phyloP scores from a whole-genome alignment of 768 basidiomycete species.

The Kwoniella dendrophila region DNA sequence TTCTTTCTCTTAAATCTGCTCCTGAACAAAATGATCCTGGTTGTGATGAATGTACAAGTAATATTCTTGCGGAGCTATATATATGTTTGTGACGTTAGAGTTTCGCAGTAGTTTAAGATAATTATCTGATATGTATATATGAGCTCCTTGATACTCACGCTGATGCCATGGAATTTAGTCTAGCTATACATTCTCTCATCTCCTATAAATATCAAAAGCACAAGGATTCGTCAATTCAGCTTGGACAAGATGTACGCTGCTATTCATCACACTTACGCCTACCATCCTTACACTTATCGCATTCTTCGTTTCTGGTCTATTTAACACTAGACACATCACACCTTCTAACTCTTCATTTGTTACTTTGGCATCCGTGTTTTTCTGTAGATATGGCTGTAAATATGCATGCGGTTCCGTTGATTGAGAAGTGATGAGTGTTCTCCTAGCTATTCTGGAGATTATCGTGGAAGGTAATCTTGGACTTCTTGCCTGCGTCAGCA shows the following conservation, averaged over 20 bases:
- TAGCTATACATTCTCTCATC: constrained; percentile 69
- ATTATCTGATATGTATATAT: too few species aligned
- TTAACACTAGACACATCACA: constrained; percentile 72
- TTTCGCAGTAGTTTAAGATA: constrained; percentile 1
- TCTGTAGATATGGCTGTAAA: constrained; percentile 28
- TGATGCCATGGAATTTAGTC: constrained; percentile 60
- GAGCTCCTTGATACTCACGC: constrained; percentile 3
- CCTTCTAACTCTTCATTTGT: constrained; percentile 59
- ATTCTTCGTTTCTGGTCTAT: constrained; percentile 81
- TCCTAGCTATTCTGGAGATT: background rate
- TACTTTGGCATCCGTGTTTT: constrained; percentile 36
- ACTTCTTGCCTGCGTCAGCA: too few species aligned
- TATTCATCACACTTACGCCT: constrained; percentile 65
- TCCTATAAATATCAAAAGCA: constrained; percentile 62
- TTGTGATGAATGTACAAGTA: constrained; percentile 79
- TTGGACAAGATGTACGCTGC: too few species aligned
- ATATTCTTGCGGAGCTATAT: constrained; percentile 66
- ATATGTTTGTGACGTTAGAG: background rate
- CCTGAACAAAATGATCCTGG: constrained; percentile 86
- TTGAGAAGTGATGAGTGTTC: background rate
- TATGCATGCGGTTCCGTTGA: constrained; percentile 35
- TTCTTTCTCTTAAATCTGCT: constrained; percentile 82
- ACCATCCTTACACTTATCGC: constrained; percentile 77
- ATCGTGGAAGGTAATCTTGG: background rate
- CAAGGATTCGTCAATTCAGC: too few species aligned